A percentile compares a stretch with the other conserved stretches of the same genome.
phyloP scores from a whole-genome alignment of 2,329 filamentous ascomycete genomes.

The Sarocladium strictum region DNA sequence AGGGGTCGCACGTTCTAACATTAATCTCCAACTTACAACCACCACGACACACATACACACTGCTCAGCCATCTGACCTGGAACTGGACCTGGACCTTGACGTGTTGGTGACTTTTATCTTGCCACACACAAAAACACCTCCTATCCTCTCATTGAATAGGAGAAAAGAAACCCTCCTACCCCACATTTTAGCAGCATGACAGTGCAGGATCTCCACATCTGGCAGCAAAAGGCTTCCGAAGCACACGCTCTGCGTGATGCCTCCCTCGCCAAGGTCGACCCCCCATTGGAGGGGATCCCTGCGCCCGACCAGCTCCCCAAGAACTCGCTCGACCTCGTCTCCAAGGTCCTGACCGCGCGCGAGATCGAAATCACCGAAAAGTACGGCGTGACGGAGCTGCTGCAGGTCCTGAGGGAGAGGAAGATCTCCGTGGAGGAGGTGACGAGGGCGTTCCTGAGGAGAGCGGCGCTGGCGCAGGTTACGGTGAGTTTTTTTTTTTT shows the following conservation, averaged over 20 bases:
- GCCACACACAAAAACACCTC: too few species aligned
- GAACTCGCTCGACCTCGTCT: slow-evolving; percentile 18
- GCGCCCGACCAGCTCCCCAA: slow-evolving; percentile 12
- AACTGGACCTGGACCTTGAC: too few species aligned
- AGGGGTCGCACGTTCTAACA: too few species aligned
- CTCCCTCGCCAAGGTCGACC: slow-evolving; percentile 20
- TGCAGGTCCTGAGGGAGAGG: slow-evolving; percentile 2
- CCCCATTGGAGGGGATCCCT: slow-evolving; percentile 19
- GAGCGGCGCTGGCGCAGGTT: slow-evolving; percentile 12
- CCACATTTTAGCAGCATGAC: not conserved
- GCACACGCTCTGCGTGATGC: slow-evolving; percentile 15
- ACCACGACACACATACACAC: too few species aligned
- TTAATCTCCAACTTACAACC: too few species aligned
- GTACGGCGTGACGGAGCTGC: not conserved
- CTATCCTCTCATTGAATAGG: not conserved
- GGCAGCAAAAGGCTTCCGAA: slow-evolving; percentile 1
- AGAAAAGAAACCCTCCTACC: not conserved
- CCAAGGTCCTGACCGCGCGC: slow-evolving; percentile 15
- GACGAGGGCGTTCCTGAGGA: slow-evolving; percentile 12
- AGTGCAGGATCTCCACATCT: not conserved
- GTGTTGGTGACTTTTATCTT: too few species aligned
- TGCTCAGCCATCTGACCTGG: too few species aligned
- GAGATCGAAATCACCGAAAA: slow-evolving; percentile 12
- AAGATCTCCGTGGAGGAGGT: slow-evolving; percentile 10
- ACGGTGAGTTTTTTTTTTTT: not conserved